Conservation (phyloP, 176 grass and related monocot species). For the Leersia perrieri region DNA sequence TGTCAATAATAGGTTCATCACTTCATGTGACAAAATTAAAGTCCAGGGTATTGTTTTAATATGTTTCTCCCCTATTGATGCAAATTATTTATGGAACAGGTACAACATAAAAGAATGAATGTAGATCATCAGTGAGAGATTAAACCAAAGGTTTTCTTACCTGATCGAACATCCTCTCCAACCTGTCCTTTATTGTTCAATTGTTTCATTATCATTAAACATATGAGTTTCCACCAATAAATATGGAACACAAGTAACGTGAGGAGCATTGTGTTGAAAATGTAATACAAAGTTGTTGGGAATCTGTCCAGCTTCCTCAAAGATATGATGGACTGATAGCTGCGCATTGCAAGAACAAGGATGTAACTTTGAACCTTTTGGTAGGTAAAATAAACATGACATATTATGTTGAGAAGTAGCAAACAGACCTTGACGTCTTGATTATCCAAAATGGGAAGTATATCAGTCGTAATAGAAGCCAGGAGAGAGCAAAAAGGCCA, state of each 20-base stretch:
- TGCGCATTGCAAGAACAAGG: constrained; percentile 51
- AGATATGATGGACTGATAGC: constrained; percentile 51
- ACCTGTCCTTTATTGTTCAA: constrained; percentile 92
- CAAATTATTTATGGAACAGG: neutral
- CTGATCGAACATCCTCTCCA: constrained; percentile 87
- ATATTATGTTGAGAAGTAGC: constrained; percentile 11
- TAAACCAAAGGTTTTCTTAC: constrained; percentile 43
- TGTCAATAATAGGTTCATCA: neutral
- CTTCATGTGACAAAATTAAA: constrained; percentile 21
- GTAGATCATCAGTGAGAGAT: constrained; percentile 17
- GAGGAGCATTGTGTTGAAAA: constrained; percentile 97
- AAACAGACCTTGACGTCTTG: constrained; percentile 82
- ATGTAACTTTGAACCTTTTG: constrained; percentile 13
- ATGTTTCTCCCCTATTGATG: neutral
- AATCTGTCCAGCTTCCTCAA: constrained; percentile 53
- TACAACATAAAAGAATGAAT: neutral
- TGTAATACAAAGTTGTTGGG: constrained; percentile 79
- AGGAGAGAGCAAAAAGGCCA: constrained; percentile 90
- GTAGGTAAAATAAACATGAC: neutral
- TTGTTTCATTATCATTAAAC: constrained; percentile 88
- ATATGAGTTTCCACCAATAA: constrained; percentile 99
- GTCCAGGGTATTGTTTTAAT: neutral
- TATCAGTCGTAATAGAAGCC: constrained; percentile 78
- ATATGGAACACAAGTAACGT: constrained; percentile 92
- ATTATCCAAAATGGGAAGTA: constrained; percentile 99